Evolutionary conservation across 805 yeast species (phyloP), one percentile per base, ranked within the genome.

Genomic region (Isabelozyma rhagii): DNA sequence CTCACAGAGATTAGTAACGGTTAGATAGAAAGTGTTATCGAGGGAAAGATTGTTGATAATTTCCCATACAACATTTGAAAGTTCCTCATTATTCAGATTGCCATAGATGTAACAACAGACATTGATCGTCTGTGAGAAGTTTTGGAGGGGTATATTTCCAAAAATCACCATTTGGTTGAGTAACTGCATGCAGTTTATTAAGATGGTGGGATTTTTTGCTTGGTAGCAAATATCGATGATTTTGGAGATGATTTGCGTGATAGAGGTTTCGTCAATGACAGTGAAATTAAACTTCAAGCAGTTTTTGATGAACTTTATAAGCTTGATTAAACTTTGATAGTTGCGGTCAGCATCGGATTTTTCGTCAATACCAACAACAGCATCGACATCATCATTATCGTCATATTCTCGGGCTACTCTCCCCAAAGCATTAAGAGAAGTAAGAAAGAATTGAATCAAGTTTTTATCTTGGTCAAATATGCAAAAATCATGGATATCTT

Each of bases 401-500:
- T 44, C 28, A 39, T 39, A 54, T 18, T 42, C 43, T 38, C 53
- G 53, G 14, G 52, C 51, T 9, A 43, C n/a, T 39, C 45, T 50
- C 4, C 55, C 54, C 2, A 63, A 44, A 0, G 51, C 48, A 8
- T 40, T 38, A 13, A 59, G 52, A 45, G 52, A 55, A 1, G 46
- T 18, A 15, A 18, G 38, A 11, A 64, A 14, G 17, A 42, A 42
- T 14, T 38, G 41, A 13, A 54, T 47, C 49, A 72, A 58, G 47
- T 60, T 58, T 14, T 57, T 55, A 4, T 59, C 60, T 15, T 60
- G 65, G 47, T 78, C 78, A 27, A 77, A 71, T 14, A 79, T 68
- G 57, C 77, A 74, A 48, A 79, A 69, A 48, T 80, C 84, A 51
- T 77, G 77, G 44, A 80, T 67, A 54, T 81, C 80, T 45, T 73